Percentiles rank a stretch among this genome's conserved stretches.
Evolutionary conservation across 2,329 filamentous ascomycete genomes (phyloP).

Genomic region (Emmonsia crescens): DNA sequence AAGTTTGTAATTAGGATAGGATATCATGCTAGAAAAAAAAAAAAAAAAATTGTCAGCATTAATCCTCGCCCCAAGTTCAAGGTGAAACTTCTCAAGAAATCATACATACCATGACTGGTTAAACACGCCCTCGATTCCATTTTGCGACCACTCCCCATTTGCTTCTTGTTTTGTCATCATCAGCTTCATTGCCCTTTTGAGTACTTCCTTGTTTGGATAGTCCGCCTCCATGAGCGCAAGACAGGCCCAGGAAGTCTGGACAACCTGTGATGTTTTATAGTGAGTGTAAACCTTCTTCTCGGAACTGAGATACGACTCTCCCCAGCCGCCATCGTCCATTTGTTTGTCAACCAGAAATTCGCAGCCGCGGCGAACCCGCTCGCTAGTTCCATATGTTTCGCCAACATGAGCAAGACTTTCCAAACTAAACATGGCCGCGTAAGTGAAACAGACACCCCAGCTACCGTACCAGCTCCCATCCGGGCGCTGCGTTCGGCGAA

Average conservation of each 20-base stretch:
- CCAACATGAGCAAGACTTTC: conserved; percentile 74
- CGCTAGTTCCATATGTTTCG: conserved; percentile 67
- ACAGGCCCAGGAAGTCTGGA: conserved; percentile 86
- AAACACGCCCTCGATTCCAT: conserved; percentile 95
- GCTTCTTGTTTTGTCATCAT: conserved; percentile 74
- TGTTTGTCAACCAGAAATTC: conserved; percentile 79
- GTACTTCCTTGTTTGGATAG: conserved; percentile 62
- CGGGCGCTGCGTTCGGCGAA: conserved; percentile 62
- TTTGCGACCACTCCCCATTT: conserved; percentile 92
- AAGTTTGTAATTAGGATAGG: conserved; percentile 98
- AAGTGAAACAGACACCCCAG: conserved; percentile 98
- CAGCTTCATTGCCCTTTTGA: conserved; percentile 64
- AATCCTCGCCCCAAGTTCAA: not conserved
- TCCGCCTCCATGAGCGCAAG: conserved; percentile 72
- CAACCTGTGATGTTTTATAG: conserved; percentile 74
- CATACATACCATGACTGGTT: conserved; percentile 79
- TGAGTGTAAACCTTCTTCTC: conserved; percentile 66
- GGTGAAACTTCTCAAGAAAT: conserved; percentile 15
- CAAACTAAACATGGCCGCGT: conserved; percentile 91
- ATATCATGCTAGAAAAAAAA: conserved; percentile 63
- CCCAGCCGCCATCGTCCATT: conserved; percentile 86
- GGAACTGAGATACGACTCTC: conserved; percentile 82
- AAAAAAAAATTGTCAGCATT: conserved; percentile 15
- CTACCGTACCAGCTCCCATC: conserved; percentile 97
- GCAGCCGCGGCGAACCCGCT: conserved; percentile 62